A percentile compares a stretch with the other conserved stretches of the same genome.
phyloP scores from a whole-genome alignment of 2,329 filamentous ascomycete species.

The Fusarium papillatum region DNA sequence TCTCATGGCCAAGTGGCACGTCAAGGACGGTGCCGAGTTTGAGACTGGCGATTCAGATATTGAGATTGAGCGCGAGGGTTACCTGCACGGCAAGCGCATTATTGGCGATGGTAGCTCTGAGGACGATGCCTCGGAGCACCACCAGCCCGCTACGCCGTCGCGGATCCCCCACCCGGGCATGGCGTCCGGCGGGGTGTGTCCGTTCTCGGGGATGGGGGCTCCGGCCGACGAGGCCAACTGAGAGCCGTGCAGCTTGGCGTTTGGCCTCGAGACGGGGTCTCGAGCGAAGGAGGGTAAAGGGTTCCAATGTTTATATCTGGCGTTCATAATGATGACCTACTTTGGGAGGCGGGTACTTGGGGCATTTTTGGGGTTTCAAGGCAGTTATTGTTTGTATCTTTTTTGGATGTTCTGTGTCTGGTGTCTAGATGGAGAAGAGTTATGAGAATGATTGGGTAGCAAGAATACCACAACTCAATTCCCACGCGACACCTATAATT shows the following conservation, averaged over 20 bases:
- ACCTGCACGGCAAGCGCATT: constrained; percentile 73
- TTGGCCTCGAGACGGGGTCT: not conserved
- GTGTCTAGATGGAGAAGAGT: constrained; percentile 6
- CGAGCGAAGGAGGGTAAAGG: not conserved
- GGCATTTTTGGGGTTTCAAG: constrained; percentile 18
- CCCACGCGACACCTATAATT: not conserved
- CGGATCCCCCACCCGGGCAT: constrained; percentile 33
- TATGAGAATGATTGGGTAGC: constrained; percentile 2
- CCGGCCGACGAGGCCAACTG: constrained; percentile 25
- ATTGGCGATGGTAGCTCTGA: constrained; percentile 53
- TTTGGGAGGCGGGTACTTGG: constrained; percentile 13
- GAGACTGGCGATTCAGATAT: constrained; percentile 59
- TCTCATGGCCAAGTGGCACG: constrained; percentile 87
- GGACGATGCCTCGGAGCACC: constrained; percentile 35
- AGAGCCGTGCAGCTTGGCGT: not conserved
- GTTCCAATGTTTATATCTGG: constrained; percentile 23
- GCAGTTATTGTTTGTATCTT: constrained; percentile 13
- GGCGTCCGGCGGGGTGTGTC: constrained; percentile 40
- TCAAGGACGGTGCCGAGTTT: constrained; percentile 76
- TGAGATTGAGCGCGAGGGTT: constrained; percentile 73
- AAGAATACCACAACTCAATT: constrained; percentile 14
- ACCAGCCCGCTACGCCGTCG: constrained; percentile 19
- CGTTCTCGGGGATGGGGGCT: constrained; percentile 43
- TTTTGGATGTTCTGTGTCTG: not conserved
- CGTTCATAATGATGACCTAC: constrained; percentile 31